Base-by-base conservation (phyloP, 2,329 filamentous ascomycete species). In the Monilinia polystroma region DNA sequence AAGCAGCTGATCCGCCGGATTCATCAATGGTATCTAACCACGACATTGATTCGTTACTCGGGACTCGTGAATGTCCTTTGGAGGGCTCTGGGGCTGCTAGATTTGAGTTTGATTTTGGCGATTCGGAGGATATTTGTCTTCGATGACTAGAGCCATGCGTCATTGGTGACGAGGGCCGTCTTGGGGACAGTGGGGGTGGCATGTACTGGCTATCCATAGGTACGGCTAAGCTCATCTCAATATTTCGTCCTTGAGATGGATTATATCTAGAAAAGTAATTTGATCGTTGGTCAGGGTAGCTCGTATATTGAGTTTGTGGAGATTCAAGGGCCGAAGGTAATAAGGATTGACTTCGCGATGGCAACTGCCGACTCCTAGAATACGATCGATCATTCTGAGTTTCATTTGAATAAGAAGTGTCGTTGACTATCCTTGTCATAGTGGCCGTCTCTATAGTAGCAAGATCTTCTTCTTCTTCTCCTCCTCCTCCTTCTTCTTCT, bases 21-120 rank as follows among this genome's bases (percentile, higher is more conserved):
- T 97, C 93, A 76, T 96, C 91, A 66, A 96, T 95, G 1, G 92
- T 94, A 75, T 97, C 92, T n/a, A 97, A 79, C 93, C 93, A 97
- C 0, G 93, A 96, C 63, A 90, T 92, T 5, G 91, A 92, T 75
- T 93, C 91, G 69, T 90, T 88, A 74, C 91, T 94, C 14, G 85
- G 83, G 32, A 86, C 87, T 68, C 86, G 79, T 29, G 77, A 77
- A 71, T 87, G 85, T 12, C 80, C 76, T 73, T 72, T 75, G 69
- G 49, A 69, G 67, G 38, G 67, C 64, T 67, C 76, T 14, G 70
- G 51, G 76, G 77, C 67, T 79, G 64, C 29, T 14, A 63, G n/a
- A 16, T 54, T 63, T 0, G 59, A 63, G 2, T 55, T 43, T 1
- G 60, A 53, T 20, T 43, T 62, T 6, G 56, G 45, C 26, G 53